Conservation (phyloP, 2,329 filamentous ascomycete species). For the Lasiodiplodia citricola region DNA sequence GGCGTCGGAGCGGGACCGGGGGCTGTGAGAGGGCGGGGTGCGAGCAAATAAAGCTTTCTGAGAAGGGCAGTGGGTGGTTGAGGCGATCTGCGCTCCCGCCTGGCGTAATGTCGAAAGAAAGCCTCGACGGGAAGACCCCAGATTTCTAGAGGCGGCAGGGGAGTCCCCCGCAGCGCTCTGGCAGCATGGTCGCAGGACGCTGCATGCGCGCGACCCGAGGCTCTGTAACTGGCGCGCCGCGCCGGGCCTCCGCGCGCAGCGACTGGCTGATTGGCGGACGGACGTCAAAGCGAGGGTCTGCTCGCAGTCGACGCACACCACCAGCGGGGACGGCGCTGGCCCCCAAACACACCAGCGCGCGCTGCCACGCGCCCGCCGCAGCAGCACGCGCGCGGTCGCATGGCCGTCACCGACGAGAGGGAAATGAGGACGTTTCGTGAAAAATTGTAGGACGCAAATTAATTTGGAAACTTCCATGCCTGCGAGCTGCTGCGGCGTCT, state of each 20-base stretch:
- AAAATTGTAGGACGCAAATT: conserved; percentile 11
- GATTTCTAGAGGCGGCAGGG: conserved; percentile 18
- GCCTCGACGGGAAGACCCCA: conserved; percentile 17
- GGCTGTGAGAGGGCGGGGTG: neutral
- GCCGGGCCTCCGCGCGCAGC: conserved; percentile 7
- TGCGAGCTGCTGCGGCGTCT: neutral
- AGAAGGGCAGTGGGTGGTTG: conserved; percentile 8
- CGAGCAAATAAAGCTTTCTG: conserved; percentile 7
- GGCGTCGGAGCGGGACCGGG: neutral
- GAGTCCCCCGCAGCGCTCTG: conserved; percentile 17
- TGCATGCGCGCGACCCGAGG: conserved; percentile 15
- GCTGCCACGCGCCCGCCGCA: neutral
- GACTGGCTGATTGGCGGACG: conserved; percentile 18
- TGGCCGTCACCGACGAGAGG: neutral
- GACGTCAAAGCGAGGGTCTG: neutral
- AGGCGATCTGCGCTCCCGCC: neutral
- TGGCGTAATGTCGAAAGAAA: conserved; percentile 2
- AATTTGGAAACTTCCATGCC: conserved; percentile 19
- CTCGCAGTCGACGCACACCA: neutral
- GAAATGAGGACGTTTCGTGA: conserved; percentile 5
- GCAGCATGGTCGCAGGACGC: neutral
- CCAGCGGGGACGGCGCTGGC: neutral
- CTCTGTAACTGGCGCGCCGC: conserved; percentile 18
- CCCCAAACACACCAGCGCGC: neutral
- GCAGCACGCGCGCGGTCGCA: neutral